Conservation (phyloP, 441 rosid genomes). For the Populus hybrid region DNA sequence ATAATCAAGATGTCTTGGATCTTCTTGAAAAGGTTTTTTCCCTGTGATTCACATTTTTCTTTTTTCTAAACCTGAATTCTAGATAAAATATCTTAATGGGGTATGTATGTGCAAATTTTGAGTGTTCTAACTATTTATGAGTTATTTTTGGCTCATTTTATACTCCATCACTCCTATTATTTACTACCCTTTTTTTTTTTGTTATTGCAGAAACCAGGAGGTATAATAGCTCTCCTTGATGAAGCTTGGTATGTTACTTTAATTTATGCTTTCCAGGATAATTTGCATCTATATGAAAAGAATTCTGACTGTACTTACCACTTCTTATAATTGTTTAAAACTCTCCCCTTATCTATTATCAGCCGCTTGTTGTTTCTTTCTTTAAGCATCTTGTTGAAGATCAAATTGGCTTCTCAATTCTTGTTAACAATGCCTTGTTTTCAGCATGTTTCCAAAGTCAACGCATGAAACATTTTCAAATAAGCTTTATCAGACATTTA, state of each 20-base stretch:
- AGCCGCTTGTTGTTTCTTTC: not conserved
- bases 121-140: not conserved
- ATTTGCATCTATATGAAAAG: slow-evolving; percentile 7
- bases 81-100: not conserved
- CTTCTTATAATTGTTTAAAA: not conserved
- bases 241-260: slow-evolving; percentile 82
- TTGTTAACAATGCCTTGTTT: slow-evolving; percentile 19
- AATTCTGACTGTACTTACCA: not conserved
- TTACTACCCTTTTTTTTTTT: not conserved
- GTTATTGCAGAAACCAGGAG: slow-evolving; percentile 88
- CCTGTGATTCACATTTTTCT: not conserved
- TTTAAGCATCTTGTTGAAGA: slow-evolving; percentile 10
- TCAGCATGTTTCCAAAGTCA: slow-evolving; percentile 99
- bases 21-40: slow-evolving; percentile 82
- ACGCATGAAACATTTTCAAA: slow-evolving; percentile 97
- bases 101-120: not conserved
- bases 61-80: not conserved
- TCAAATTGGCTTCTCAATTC: slow-evolving; percentile 12
- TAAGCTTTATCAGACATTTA: slow-evolving; percentile 95
- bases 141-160: not conserved
- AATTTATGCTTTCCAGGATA: not conserved
- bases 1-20: slow-evolving; percentile 96
- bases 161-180: not conserved
- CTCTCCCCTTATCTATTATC: not conserved
- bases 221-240: slow-evolving; percentile 90